Evolutionary conservation across 83 land plant genomes (phyloP), one percentile per base, ranked within the genome.

Genomic region (Picea abies): DNA sequence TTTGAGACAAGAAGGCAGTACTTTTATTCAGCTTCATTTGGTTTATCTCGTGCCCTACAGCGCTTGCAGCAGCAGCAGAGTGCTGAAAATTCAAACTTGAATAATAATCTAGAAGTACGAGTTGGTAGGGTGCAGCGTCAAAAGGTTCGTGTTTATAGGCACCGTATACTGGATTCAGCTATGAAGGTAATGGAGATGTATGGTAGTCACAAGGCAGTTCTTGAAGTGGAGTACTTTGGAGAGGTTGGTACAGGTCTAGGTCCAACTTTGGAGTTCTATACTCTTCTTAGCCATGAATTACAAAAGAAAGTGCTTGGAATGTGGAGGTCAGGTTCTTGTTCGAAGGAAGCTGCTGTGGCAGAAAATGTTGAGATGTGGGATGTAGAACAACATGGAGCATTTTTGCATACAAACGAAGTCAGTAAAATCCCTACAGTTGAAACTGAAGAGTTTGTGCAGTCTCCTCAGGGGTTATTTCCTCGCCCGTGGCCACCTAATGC

Each of bases 261-360:
- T 19, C 91, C 91, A 22, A 90, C 91, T 35, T 79, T 90, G 49
- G 91, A 90, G 83, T 90, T 90, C 93, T 90, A 90, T 83, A 90
- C 91, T 2, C 76, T 90, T 52, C 79, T 90, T 25, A 90, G 91
- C 72, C 91, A 81, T 81, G 91, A 90, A 68, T 80, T 90, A 82
- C 91, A 90, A 66, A 90, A 85, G 90, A 85, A 11, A 35, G 68
- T 79, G 58, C 70, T 87, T 26, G 90, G 84, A 20, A 37, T 90
- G 87, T 90, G 91, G 91, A 87, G 91, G 22, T 87, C 81, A 67
- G 79, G 11, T 1, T 77, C 79, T 22, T 25, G 20, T 25, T 12
- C 61, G 17, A 52, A 52, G 14, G 58, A 64, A 20, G n/a, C n/a
- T 20, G 22, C n/a, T 5, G 2, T 64, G 23, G 2, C 22, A 64